Base-by-base conservation (phyloP, 192 early-diverging fungal species). In the Obelidium mucronatum region DNA sequence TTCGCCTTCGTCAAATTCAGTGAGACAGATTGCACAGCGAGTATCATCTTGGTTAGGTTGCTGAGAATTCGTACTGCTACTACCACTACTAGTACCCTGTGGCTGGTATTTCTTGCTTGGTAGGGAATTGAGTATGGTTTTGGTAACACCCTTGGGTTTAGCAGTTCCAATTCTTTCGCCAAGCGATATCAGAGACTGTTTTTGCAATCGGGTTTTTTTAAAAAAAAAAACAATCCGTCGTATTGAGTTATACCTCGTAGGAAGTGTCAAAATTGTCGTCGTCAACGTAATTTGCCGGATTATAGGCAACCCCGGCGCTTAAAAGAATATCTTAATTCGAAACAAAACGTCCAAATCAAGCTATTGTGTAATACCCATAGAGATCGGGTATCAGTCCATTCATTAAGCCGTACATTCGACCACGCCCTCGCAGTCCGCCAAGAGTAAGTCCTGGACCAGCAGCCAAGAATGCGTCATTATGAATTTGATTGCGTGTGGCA, bases 181-280 rank as follows among this genome's bases (percentile, higher is more conserved):
- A 2, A 72, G 54, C 11, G 51, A 31, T 11, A 58, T 72, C 22
- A 72, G 69, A 28, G 26, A 17, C 69, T 72, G 26, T 39, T 68
- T 8, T 60, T 60, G 58, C 24, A n/a, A n/a, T n/a, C n/a, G n/a
- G n/a, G n/a, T n/a, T 60, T 60, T 60, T 1, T 30, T 8, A 13
- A 39, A 30, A n/a, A 13, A 1, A 2, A 3, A 1, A 15, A 30
- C 58, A 60, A 60, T 15, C n/a, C 13, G 58, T 30, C 30, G 0
- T 60, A 19, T 19, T 30, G 58, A 26, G 13, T 60, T 13, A 31
- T 51, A 72, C 69, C 69, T 72, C 69, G 36, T 72, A 72, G 8
- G 69, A 72, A 0, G 51, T 35, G n/a, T 72, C 69, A 35, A 72
- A 72, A n/a, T 58, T 54, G 33, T 55, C 69, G 30, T 72, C 69